phyloP scores from a whole-genome alignment of 208 protist genomes.

The Novymonas esmeraldas region DNA sequence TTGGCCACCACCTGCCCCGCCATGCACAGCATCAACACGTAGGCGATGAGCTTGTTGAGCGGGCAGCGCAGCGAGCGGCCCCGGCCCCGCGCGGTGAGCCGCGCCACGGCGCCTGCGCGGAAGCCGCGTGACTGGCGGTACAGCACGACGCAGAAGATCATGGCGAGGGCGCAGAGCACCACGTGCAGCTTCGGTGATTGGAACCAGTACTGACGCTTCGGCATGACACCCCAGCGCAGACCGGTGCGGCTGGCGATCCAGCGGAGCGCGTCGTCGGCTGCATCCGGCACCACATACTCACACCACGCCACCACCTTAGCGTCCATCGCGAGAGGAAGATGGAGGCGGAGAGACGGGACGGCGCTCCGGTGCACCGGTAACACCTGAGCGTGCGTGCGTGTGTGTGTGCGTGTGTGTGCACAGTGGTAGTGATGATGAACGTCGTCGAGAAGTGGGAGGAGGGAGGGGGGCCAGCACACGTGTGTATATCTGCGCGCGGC shows the following conservation, averaged over 20 bases:
- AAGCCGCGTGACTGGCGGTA: slow-evolving; percentile 42
- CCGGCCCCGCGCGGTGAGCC: slow-evolving; percentile 8
- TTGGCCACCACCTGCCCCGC: slow-evolving; percentile 55
- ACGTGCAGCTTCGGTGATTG: slow-evolving; percentile 69
- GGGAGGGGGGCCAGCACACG: no score
- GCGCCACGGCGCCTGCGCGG: slow-evolving; percentile 11
- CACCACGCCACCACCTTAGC: slow-evolving; percentile 20
- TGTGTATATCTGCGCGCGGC: no score
- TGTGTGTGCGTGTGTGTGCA: no score
- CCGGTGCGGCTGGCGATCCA: slow-evolving; percentile 42
- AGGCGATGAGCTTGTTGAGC: slow-evolving; percentile 46
- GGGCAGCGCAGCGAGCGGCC: slow-evolving; percentile 36
- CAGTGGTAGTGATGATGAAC: no score
- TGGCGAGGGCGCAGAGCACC: slow-evolving; percentile 39
- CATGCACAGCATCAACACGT: slow-evolving; percentile 44
- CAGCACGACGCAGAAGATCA: slow-evolving; percentile 37
- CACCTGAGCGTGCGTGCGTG: no score
- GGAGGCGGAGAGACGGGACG: background rate
- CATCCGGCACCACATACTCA: slow-evolving; percentile 50
- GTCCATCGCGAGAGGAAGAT: background rate
- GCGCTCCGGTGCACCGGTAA: no score
- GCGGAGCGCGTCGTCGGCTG: slow-evolving; percentile 32
- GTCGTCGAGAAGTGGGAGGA: no score
- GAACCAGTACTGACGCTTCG: slow-evolving; percentile 54
- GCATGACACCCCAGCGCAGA: slow-evolving; percentile 57